phyloP scores from a whole-genome alignment of 257 asterid species.

The Solanum tarapatanum region DNA sequence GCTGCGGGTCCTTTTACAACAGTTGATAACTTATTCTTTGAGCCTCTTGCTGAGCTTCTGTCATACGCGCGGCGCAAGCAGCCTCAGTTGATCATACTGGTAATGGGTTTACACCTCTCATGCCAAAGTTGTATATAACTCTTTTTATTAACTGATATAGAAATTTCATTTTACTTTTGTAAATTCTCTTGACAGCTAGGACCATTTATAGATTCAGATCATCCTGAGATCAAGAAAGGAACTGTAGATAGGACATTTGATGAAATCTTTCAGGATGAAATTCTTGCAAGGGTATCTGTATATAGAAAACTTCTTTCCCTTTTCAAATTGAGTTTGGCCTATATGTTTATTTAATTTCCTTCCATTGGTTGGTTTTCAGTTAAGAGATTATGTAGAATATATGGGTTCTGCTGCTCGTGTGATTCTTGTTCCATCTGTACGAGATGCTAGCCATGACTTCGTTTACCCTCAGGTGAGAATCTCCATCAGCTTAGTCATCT shows the following conservation, averaged over 20 bases:
- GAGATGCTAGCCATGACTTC: slow-evolving; percentile 93
- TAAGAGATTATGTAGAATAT: slow-evolving; percentile 87
- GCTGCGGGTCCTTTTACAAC: slow-evolving; percentile 98
- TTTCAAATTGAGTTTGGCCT: not conserved
- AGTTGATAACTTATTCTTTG: slow-evolving; percentile 68
- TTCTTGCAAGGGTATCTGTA: slow-evolving; percentile 67
- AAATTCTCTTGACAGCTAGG: slow-evolving; percentile 56
- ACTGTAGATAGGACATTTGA: slow-evolving; percentile 51
- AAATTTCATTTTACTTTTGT: slow-evolving; percentile 11
- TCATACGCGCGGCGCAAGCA: slow-evolving; percentile 83
- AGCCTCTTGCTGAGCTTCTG: slow-evolving; percentile 81
- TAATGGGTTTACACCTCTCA: slow-evolving; percentile 13
- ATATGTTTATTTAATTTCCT: not conserved
- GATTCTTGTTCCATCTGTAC: slow-evolving; percentile 76
- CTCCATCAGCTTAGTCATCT: not conserved
- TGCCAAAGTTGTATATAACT: not conserved
- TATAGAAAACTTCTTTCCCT: not conserved
- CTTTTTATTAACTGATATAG: not conserved
- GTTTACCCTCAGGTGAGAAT: slow-evolving; percentile 84
- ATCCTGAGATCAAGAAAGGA: slow-evolving; percentile 73
- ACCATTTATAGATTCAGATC: slow-evolving; percentile 91
- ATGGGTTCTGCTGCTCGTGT: slow-evolving; percentile 81
- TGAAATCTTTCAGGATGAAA: slow-evolving; percentile 58
- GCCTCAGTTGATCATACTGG: slow-evolving; percentile 88
- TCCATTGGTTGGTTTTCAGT: slow-evolving; percentile 30